A percentile compares a stretch with the other conserved stretches of the same genome.
Conservation (phyloP, 1,284 basidiomycete genomes). For the Nidula niveotomentosa region DNA sequence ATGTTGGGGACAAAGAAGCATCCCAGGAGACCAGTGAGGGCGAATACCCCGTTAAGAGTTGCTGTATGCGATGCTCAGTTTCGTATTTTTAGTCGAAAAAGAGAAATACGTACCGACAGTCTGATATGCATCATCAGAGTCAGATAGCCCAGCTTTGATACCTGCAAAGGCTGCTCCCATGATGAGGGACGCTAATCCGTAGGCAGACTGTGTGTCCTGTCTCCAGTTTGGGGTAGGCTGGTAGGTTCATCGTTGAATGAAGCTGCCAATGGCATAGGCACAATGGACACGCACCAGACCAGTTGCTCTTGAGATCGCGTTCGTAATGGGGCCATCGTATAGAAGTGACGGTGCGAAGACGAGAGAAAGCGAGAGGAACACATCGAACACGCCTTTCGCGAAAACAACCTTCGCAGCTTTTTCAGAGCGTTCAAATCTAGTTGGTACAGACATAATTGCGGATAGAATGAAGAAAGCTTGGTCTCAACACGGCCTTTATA, state of each 20-base stretch:
- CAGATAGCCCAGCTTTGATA: constrained; percentile 15
- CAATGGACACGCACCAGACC: constrained; percentile 9
- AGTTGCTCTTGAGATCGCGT: constrained; percentile 8
- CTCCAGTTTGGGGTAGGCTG: constrained; percentile 10
- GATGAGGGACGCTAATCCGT: constrained; percentile 13
- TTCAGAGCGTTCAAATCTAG: neutral
- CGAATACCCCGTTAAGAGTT: constrained; percentile 18
- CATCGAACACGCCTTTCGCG: constrained; percentile 15
- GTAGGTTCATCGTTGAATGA: neutral
- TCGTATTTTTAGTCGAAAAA: neutral
- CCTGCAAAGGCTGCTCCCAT: constrained; percentile 17
- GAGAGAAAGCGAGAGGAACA: constrained; percentile 13
- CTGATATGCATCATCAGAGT: constrained; percentile 16
- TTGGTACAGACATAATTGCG: too few relatives aligned
- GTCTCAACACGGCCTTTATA: too few relatives aligned
- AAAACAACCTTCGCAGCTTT: constrained; percentile 8
- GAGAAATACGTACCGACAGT: constrained; percentile 13
- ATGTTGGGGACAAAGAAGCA: constrained; percentile 15
- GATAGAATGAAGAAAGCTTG: too few relatives aligned
- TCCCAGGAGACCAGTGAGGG: constrained; percentile 9
- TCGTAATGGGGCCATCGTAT: constrained; percentile 14
- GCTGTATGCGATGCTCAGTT: constrained; percentile 6
- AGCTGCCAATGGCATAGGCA: too few relatives aligned
- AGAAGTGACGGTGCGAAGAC: constrained; percentile 14
- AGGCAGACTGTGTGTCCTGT: constrained; percentile 7